Evolutionary conservation across 2,329 filamentous ascomycete genomes (phyloP).

Genomic region (Botrytis galanthina): DNA sequence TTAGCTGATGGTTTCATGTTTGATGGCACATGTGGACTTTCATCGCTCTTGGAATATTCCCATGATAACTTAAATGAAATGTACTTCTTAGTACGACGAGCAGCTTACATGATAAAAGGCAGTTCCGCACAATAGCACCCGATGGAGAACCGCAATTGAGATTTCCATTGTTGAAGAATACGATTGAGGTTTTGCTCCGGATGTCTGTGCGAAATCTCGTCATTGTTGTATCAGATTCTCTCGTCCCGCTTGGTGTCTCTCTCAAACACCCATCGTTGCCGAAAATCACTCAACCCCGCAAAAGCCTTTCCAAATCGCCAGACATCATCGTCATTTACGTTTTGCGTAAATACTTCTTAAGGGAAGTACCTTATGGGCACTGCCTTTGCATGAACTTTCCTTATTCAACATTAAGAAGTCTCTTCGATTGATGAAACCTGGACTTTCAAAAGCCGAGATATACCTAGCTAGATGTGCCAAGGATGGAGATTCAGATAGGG

Average conservation of each 20-base stretch:
- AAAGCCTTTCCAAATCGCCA: neutral
- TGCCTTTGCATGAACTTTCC: neutral
- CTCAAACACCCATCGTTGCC: neutral
- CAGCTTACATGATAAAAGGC: neutral
- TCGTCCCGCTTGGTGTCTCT: neutral
- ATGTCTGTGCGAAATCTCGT: slow-evolving; percentile 1
- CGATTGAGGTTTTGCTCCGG: neutral
- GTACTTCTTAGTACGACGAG: no score
- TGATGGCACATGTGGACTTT: neutral
- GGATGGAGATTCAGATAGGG: neutral
- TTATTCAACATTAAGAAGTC: neutral
- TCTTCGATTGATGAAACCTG: neutral
- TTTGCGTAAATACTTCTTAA: neutral
- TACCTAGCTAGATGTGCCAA: neutral
- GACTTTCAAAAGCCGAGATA: neutral
- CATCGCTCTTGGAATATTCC: accelerated
- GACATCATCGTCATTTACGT: neutral
- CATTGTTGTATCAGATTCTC: neutral
- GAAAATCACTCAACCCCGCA: neutral
- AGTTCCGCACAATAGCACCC: neutral
- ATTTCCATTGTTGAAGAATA: neutral
- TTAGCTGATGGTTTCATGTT: neutral
- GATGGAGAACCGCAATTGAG: neutral
- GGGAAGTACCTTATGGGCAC: neutral
- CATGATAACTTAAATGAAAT: neutral